phyloP scores from a whole-genome alignment of 768 basidiomycete species.

The Serendipita vermifera region DNA sequence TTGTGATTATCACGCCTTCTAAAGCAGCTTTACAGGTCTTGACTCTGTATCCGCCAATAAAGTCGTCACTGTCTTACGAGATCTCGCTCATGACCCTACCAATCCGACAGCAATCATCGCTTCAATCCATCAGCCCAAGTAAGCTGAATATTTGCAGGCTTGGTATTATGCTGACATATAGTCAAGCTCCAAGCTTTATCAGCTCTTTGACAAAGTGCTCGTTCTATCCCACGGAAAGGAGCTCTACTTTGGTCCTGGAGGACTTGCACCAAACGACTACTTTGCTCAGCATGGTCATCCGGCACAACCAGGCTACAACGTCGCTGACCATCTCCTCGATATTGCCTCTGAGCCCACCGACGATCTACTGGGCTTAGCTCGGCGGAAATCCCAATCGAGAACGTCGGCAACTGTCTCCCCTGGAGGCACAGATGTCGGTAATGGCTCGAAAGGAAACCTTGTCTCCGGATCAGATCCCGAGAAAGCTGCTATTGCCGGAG shows the following conservation, averaged over 20 bases:
- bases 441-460: background rate
- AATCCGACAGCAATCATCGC: slow-evolving; percentile 73
- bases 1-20: too few species aligned
- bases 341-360: slow-evolving; percentile 58
- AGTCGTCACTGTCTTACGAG: slow-evolving; percentile 62
- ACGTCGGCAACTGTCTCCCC: background rate
- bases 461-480: slow-evolving; percentile 5
- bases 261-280: slow-evolving; percentile 51
- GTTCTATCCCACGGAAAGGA: slow-evolving; percentile 65
- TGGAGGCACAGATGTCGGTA: background rate
- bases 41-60: slow-evolving; percentile 80
- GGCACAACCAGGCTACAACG: slow-evolving; percentile 58
- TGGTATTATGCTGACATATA: background rate
- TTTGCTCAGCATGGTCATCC: slow-evolving; percentile 37
- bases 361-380: slow-evolving; percentile 19
- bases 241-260: slow-evolving; percentile 68
- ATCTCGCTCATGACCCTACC: slow-evolving; percentile 54
- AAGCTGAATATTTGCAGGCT: slow-evolving; percentile 16
- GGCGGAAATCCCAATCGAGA: background rate
- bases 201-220: slow-evolving; percentile 69
- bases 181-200: slow-evolving; percentile 64
- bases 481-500: slow-evolving; percentile 1
- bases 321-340: slow-evolving; percentile 86
- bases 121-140: slow-evolving; percentile 81
- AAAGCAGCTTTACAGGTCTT: slow-evolving; percentile 41